These are phyloP conservation scores for Cordyceps cicadae DNA, from an alignment of 2,329 filamentous ascomycete species.

Conservation along the genomic window DNA sequence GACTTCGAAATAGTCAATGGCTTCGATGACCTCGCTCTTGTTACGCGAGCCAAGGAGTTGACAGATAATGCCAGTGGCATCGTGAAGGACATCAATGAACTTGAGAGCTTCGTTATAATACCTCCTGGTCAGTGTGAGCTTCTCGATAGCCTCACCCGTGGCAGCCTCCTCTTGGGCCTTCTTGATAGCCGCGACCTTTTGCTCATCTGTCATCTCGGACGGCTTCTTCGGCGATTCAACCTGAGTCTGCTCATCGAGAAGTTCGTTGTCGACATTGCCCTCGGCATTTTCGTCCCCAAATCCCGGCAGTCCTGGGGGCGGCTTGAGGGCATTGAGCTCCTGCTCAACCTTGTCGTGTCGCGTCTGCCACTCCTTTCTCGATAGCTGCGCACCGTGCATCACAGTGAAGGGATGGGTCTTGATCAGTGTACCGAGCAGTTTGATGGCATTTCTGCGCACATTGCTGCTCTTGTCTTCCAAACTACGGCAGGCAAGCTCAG, in stretches of 20 bases:
- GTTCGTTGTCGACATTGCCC: slow-evolving; percentile 61
- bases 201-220: slow-evolving; percentile 65
- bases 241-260: slow-evolving; percentile 85
- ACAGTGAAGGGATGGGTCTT: slow-evolving; percentile 91
- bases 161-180: slow-evolving; percentile 82
- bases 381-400: slow-evolving; percentile 81
- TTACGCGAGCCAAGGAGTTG: slow-evolving; percentile 90
- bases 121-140: slow-evolving; percentile 76
- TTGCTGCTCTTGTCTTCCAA: slow-evolving; percentile 98
- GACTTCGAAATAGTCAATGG: slow-evolving; percentile 96
- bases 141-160: slow-evolving; percentile 79
- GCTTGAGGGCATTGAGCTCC: slow-evolving; percentile 73
- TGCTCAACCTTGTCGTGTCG: slow-evolving; percentile 75
- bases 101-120: slow-evolving; percentile 91
- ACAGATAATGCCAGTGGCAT: slow-evolving; percentile 70
- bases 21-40: slow-evolving; percentile 97
- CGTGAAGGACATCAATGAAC: slow-evolving; percentile 87
- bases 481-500: slow-evolving; percentile 79
- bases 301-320: slow-evolving; percentile 61
- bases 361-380: slow-evolving; percentile 75
- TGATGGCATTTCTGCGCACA: slow-evolving; percentile 89
- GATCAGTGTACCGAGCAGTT: slow-evolving; percentile 77
- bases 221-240: slow-evolving; percentile 62
- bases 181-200: slow-evolving; percentile 62
- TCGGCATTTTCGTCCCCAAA: slow-evolving; percentile 57